A percentile compares a stretch with the other conserved stretches of the same genome.
Evolutionary conservation across 345 rosid genomes (phyloP).

Genomic region (Lumnitzera littorea): DNA sequence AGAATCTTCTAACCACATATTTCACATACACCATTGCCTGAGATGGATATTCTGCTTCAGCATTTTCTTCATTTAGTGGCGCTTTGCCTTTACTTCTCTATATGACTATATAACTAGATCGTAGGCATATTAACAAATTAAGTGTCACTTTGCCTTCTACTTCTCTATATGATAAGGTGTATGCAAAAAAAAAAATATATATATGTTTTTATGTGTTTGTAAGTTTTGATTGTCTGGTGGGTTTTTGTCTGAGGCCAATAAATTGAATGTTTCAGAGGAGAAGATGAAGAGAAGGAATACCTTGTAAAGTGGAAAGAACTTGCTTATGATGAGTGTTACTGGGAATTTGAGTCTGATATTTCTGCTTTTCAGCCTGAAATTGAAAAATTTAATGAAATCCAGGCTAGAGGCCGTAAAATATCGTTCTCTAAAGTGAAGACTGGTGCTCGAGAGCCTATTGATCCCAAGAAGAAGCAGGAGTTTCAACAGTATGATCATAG

Average conservation of each 20-base stretch:
- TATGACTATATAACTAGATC: too few species aligned
- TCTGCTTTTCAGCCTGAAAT: conserved; percentile 87
- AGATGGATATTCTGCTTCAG: too few species aligned
- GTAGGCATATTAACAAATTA: too few species aligned
- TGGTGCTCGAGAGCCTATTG: conserved; percentile 29
- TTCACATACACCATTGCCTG: too few species aligned
- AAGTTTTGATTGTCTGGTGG: conserved; percentile 1
- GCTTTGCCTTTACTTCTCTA: too few species aligned
- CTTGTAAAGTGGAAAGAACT: conserved; percentile 97
- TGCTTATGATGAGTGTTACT: conserved; percentile 90
- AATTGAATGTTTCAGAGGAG: conserved; percentile 59
- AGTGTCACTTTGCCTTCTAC: too few species aligned
- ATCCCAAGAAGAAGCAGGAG: conserved; percentile 59
- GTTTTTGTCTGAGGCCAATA: too few species aligned
- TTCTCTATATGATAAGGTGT: too few species aligned
- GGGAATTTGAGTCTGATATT: conserved; percentile 94
- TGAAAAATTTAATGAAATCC: conserved; percentile 64
- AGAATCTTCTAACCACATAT: too few species aligned
- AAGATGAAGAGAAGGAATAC: conserved; percentile 76
- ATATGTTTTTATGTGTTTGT: not conserved
- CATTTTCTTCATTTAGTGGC: too few species aligned
- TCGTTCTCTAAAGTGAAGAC: conserved; percentile 42
- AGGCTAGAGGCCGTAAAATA: conserved; percentile 48
- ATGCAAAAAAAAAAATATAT: too few species aligned
- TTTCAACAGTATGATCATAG: conserved; percentile 78